Conservation (phyloP, 164 flowering plant genomes). For the Chloranthus sessilifolius region DNA sequence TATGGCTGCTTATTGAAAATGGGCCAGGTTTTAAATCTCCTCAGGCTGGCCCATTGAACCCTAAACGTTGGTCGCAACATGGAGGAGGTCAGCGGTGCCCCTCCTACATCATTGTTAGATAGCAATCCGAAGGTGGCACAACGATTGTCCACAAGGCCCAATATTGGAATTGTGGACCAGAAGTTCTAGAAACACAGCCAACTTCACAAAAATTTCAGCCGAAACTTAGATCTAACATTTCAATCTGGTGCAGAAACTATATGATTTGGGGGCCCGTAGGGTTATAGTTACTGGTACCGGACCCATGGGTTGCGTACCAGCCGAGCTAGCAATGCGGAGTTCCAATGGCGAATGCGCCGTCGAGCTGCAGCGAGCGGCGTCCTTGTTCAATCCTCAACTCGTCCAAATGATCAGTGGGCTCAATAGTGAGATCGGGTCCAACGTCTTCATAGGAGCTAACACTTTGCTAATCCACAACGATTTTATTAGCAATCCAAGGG, state of each 20-base stretch:
- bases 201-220: too few species aligned
- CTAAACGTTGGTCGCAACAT: too few species aligned
- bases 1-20: too few species aligned
- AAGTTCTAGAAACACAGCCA: too few species aligned
- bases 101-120: too few species aligned
- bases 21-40: too few species aligned
- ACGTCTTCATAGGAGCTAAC: conserved; percentile 46
- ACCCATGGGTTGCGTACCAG: conserved; percentile 79
- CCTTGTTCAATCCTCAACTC: conserved; percentile 54
- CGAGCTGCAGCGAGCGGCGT: conserved; percentile 47
- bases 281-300: conserved; percentile 87
- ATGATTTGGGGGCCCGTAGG: conserved; percentile 56
- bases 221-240: too few species aligned
- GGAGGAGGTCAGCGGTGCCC: too few species aligned
- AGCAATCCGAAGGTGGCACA: too few species aligned
- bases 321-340: conserved; percentile 49
- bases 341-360: conserved; percentile 45
- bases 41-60: too few species aligned
- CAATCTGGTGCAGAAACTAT: conserved; percentile 69
- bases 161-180: too few species aligned
- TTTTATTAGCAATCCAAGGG: conserved; percentile 51
- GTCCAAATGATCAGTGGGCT: conserved; percentile 36
- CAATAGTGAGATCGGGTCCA: conserved; percentile 41
- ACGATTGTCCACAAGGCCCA: too few species aligned
- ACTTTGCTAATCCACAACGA: conserved; percentile 33